Percentiles rank a stretch among this genome's conserved stretches.
These are phyloP conservation scores for Linum tenue DNA, from an alignment of 345 rosid species.

Conservation along the genomic window DNA sequence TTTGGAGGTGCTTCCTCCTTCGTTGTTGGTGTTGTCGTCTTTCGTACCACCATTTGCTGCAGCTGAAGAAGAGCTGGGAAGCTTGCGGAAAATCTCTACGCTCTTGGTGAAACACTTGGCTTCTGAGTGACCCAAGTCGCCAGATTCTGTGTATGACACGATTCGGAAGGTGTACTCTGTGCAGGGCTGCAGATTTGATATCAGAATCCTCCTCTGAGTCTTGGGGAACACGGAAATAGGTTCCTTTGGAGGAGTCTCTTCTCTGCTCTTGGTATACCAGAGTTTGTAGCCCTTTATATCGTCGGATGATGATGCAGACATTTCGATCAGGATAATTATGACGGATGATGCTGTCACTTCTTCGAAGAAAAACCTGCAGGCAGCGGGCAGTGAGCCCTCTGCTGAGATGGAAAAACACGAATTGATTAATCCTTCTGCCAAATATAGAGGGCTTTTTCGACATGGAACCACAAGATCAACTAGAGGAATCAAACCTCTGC, in stretches of 20 bases:
- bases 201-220: conserved; percentile 59
- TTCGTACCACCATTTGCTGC: conserved; percentile 21
- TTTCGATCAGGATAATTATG: conserved; percentile 53
- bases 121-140: conserved; percentile 60
- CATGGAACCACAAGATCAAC: not conserved
- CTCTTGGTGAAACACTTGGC: conserved; percentile 60
- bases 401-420: conserved; percentile 11
- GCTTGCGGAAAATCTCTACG: conserved; percentile 48
- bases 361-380: conserved; percentile 80
- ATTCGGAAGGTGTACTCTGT: conserved; percentile 61
- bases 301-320: conserved; percentile 31
- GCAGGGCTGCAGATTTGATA: conserved; percentile 81
- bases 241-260: conserved; percentile 47
- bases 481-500: conserved; percentile 37
- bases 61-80: conserved; percentile 23
- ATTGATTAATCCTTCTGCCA: conserved; percentile 11
- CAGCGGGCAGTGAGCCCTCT: conserved; percentile 61
- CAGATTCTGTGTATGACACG: conserved; percentile 47
- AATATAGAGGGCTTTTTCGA: conserved; percentile 3
- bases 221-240: conserved; percentile 50
- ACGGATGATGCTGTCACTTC: conserved; percentile 58
- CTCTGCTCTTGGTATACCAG: conserved; percentile 75
- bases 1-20: conserved; percentile 34
- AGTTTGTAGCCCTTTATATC: conserved; percentile 79
- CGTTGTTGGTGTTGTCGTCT: conserved; percentile 17